Percentiles rank a stretch among this genome's conserved stretches.
Conservation (phyloP, 2,329 filamentous ascomycete genomes). For the Ascochyta koolunga region DNA sequence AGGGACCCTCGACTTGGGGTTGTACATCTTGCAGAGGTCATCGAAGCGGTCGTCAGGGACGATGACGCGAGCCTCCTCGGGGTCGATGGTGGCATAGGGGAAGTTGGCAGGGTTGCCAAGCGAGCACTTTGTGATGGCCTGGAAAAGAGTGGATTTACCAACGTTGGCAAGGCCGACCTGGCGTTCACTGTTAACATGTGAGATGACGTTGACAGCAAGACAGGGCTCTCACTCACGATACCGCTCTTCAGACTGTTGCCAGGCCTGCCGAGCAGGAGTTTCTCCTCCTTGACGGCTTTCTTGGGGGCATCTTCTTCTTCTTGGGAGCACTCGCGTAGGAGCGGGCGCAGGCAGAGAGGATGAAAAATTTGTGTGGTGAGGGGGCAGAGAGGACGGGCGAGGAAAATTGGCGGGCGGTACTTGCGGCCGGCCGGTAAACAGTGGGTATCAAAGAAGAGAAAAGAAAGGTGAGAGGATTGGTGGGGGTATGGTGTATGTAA, state of each 20-base stretch:
- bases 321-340: slow-evolving; percentile 62
- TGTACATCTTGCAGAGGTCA: slow-evolving; percentile 95
- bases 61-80: slow-evolving; percentile 95
- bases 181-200: slow-evolving; percentile 51
- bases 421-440: slow-evolving; percentile 58
- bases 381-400: slow-evolving; percentile 46
- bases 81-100: slow-evolving; percentile 98
- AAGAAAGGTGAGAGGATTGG: slow-evolving; percentile 54
- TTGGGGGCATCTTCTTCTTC: slow-evolving; percentile 91
- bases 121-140: slow-evolving; percentile 97
- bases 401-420: slow-evolving; percentile 52
- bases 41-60: slow-evolving; percentile 96
- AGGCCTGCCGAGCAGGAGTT: slow-evolving; percentile 92
- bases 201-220: slow-evolving; percentile 41
- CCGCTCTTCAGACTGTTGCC: slow-evolving; percentile 99
- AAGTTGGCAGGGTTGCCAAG: slow-evolving; percentile 99
- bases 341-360: slow-evolving; percentile 46
- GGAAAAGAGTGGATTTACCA: slow-evolving; percentile 98
- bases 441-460: slow-evolving; percentile 58
- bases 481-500: slow-evolving; percentile 42
- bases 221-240: slow-evolving; percentile 77
- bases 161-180: slow-evolving; percentile 99
- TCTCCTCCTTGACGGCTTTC: slow-evolving; percentile 89
- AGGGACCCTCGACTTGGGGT: slow-evolving; percentile 95
- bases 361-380: slow-evolving; percentile 49